Percentiles rank a stretch among this genome's conserved stretches.
phyloP scores from a whole-genome alignment of 2,329 filamentous ascomycete species.

The Colletotrichum paranaense region DNA sequence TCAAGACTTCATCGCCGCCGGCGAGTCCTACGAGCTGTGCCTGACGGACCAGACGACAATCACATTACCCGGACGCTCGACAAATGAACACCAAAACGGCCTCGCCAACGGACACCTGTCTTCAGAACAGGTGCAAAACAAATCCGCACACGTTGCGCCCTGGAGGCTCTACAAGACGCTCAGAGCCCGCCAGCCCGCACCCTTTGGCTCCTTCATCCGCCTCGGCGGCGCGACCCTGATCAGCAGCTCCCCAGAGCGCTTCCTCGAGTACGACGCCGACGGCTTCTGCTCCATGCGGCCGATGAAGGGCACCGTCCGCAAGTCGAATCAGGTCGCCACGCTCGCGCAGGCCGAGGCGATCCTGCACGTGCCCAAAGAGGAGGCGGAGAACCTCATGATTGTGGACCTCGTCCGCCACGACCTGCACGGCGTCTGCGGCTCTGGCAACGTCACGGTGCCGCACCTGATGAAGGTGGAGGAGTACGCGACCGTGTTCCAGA shows the following conservation, averaged over 20 bases:
- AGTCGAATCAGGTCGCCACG: conserved; percentile 72
- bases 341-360: conserved; percentile 78
- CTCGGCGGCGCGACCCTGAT: conserved; percentile 78
- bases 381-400: conserved; percentile 98
- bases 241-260: conserved; percentile 89
- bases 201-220: conserved; percentile 85
- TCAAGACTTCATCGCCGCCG: conserved; percentile 77
- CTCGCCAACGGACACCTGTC: neutral
- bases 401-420: conserved; percentile 97
- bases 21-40: conserved; percentile 88
- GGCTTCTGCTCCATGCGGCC: conserved; percentile 84
- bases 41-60: conserved; percentile 81
- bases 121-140: conserved; percentile 34
- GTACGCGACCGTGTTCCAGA: conserved; percentile 90
- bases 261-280: conserved; percentile 68
- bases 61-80: conserved; percentile 46
- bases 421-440: conserved; percentile 84
- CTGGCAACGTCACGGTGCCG: conserved; percentile 78
- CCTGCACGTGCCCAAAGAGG: conserved; percentile 86
- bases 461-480: conserved; percentile 90
- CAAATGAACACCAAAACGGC: conserved; percentile 12
- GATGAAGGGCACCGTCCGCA: conserved; percentile 97
- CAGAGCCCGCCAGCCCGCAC: conserved; percentile 79
- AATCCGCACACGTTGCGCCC: conserved; percentile 48
- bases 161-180: conserved; percentile 82